A percentile compares a stretch with the other conserved stretches of the same genome.
Evolutionary conservation across 805 yeast species (phyloP).

Genomic region (Cyberlindnera xylosilytica): DNA sequence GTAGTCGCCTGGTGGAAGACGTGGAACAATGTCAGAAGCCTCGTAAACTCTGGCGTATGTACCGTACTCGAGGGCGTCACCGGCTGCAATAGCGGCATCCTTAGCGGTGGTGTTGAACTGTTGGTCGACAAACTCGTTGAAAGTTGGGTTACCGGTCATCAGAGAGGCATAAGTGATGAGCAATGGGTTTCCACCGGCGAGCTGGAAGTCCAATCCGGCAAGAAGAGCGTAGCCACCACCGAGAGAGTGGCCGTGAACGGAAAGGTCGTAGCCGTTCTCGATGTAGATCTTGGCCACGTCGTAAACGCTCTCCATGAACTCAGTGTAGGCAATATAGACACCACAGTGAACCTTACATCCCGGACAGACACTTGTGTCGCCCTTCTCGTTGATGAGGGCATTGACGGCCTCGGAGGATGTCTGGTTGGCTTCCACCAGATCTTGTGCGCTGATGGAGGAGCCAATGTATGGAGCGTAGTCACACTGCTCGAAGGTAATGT

Average conservation of each 20-base stretch:
- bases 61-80: constrained; percentile 27
- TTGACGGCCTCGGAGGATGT: neutral
- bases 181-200: constrained; percentile 54
- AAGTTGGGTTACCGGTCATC: constrained; percentile 52
- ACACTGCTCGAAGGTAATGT: constrained; percentile 46
- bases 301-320: constrained; percentile 38
- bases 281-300: constrained; percentile 30
- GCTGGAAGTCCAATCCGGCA: constrained; percentile 57
- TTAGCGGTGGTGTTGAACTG: constrained; percentile 40
- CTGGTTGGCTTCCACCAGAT: constrained; percentile 1
- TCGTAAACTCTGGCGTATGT: constrained; percentile 53
- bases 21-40: constrained; percentile 55
- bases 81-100: constrained; percentile 28
- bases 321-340: constrained; percentile 45
- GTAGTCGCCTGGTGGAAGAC: constrained; percentile 49
- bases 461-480: constrained; percentile 40
- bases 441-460: neutral
- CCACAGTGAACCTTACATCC: constrained; percentile 65
- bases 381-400: constrained; percentile 3
- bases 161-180: constrained; percentile 65
- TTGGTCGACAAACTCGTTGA: constrained; percentile 50
- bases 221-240: constrained; percentile 70
- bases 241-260: constrained; percentile 70
- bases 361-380: constrained; percentile 34
- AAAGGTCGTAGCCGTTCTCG: constrained; percentile 44